A percentile compares a stretch with the other conserved stretches of the same genome.
Conservation (phyloP, 2,329 filamentous ascomycete species). For the Lasiodiplodia sp. region DNA sequence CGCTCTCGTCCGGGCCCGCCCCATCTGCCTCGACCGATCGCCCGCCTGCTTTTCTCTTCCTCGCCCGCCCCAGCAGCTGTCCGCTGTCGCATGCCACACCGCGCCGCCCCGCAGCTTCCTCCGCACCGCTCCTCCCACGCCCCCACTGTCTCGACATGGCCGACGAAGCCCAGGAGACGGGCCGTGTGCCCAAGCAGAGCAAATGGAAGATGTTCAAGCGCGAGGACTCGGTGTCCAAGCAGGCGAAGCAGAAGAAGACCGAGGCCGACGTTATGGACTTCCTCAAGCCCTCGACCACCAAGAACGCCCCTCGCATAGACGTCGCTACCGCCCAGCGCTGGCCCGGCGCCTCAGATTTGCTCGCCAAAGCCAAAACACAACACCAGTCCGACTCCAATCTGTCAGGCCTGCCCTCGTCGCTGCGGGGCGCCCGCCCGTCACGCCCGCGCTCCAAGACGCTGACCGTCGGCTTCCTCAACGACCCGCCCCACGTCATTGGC, state of each 20-base stretch:
- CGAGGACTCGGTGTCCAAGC: constrained; percentile 45
- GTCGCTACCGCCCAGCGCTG: constrained; percentile 58
- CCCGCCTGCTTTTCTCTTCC: background rate
- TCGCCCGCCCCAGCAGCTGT: background rate
- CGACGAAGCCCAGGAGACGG: constrained; percentile 39
- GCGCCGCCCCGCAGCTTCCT: constrained; percentile 18
- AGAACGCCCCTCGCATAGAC: constrained; percentile 54
- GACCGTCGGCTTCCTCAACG: constrained; percentile 75
- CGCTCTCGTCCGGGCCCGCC: constrained; percentile 16
- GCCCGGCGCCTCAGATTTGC: constrained; percentile 57
- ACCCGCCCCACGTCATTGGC: constrained; percentile 81
- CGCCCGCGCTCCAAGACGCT: constrained; percentile 69
- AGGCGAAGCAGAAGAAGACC: constrained; percentile 42
- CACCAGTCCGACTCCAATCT: constrained; percentile 40
- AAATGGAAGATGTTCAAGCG: constrained; percentile 59
- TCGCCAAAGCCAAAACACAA: constrained; percentile 40
- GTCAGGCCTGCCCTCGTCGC: constrained; percentile 43
- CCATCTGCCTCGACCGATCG: constrained; percentile 1
- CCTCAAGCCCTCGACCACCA: constrained; percentile 61
- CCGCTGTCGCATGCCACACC: constrained; percentile 24
- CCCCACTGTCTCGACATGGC: constrained; percentile 37
- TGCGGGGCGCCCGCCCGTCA: constrained; percentile 43
- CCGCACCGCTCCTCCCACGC: constrained; percentile 21
- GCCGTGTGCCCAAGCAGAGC: constrained; percentile 51
- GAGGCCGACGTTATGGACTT: constrained; percentile 64